Conservation (phyloP, 208 protist genomes). For the Trypanosomatidae sp. region DNA sequence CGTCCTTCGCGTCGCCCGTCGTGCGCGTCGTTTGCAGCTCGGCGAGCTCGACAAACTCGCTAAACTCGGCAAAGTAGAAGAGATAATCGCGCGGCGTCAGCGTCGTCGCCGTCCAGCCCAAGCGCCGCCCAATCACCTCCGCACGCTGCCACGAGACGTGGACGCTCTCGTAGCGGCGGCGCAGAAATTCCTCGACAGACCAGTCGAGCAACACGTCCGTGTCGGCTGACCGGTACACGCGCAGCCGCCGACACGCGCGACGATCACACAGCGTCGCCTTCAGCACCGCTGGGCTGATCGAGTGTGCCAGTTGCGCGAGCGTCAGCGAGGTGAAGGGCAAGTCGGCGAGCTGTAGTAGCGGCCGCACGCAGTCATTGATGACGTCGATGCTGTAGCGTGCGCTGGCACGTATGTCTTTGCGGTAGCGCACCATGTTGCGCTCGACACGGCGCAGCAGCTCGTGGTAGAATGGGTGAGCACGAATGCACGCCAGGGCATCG, state of each 20-base stretch:
- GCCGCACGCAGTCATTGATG: constrained; percentile 68
- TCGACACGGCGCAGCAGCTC: constrained; percentile 59
- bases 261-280: constrained; percentile 46
- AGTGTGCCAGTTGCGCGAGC: constrained; percentile 41
- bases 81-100: constrained; percentile 69
- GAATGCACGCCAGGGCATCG: constrained; percentile 34
- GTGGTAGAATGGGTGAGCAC: constrained; percentile 61
- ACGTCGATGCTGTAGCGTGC: constrained; percentile 50
- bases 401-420: constrained; percentile 44
- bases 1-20: neutral
- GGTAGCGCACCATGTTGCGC: constrained; percentile 59
- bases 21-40: constrained; percentile 36
- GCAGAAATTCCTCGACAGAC: constrained; percentile 81
- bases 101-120: constrained; percentile 59
- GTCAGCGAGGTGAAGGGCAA: constrained; percentile 62
- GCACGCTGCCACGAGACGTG: constrained; percentile 85
- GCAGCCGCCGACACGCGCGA: constrained; percentile 34
- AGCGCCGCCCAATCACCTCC: constrained; percentile 64
- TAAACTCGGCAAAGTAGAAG: constrained; percentile 70
- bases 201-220: constrained; percentile 78
- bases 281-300: constrained; percentile 45
- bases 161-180: constrained; percentile 84
- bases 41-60: constrained; percentile 64
- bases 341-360: constrained; percentile 77
- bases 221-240: constrained; percentile 68